Evolutionary conservation across 2,329 filamentous ascomycete genomes (phyloP).

Genomic region (Paraconiothyrium brasiliense): DNA sequence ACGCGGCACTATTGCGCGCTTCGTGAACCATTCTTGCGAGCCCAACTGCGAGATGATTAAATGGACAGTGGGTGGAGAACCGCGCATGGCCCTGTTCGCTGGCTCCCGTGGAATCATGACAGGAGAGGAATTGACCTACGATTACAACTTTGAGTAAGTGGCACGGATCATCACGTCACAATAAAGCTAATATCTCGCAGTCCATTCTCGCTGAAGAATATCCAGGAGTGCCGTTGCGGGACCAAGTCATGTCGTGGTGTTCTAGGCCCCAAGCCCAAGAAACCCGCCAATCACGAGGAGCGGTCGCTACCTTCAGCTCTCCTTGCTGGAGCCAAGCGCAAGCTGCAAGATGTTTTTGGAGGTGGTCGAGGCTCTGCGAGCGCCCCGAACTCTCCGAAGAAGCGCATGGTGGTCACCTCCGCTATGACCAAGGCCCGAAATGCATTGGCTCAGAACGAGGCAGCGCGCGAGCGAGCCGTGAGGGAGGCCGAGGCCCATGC

Average conservation of each 20-base stretch:
- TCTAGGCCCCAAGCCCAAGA: slow-evolving; percentile 65
- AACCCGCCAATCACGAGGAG: slow-evolving; percentile 47
- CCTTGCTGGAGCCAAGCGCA: slow-evolving; percentile 47
- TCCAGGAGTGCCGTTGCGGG: slow-evolving; percentile 71
- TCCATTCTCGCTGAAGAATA: slow-evolving; percentile 65
- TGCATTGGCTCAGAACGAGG: slow-evolving; percentile 28
- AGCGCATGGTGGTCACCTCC: slow-evolving; percentile 37
- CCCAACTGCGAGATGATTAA: slow-evolving; percentile 99
- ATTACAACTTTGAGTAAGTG: slow-evolving; percentile 77
- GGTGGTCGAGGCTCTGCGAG: slow-evolving; percentile 34
- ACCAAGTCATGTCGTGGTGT: slow-evolving; percentile 69
- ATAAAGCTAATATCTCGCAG: slow-evolving; percentile 30
- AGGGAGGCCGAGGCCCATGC: slow-evolving; percentile 38
- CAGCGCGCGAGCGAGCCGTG: slow-evolving; percentile 37
- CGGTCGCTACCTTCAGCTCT: slow-evolving; percentile 41
- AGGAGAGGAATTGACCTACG: slow-evolving; percentile 95
- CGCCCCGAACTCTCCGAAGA: slow-evolving; percentile 41
- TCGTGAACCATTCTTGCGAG: slow-evolving; percentile 97
- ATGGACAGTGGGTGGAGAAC: slow-evolving; percentile 93
- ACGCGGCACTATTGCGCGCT: slow-evolving; percentile 92
- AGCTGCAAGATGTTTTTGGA: slow-evolving; percentile 42
- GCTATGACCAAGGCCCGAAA: slow-evolving; percentile 38
- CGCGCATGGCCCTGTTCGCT: slow-evolving; percentile 95
- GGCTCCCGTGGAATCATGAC: slow-evolving; percentile 90
- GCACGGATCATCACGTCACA: not conserved